phyloP scores from a whole-genome alignment of 1,139 yeast genomes.

The Candida smagusa region DNA sequence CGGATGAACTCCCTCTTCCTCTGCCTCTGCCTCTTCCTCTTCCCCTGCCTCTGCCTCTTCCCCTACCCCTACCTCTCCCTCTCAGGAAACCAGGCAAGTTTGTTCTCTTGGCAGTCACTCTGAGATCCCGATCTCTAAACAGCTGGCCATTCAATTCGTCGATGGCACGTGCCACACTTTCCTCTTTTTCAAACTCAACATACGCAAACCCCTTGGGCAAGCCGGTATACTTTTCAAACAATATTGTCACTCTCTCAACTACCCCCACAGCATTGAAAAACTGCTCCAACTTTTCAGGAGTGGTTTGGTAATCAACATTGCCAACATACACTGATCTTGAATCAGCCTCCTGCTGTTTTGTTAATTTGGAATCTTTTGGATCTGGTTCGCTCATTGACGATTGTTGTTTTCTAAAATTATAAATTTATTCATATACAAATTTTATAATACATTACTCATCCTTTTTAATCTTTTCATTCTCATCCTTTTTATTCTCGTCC shows the following conservation, averaged over 20 bases:
- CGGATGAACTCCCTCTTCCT: conserved; percentile 15
- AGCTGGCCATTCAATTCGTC: conserved; percentile 31
- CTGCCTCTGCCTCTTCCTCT: conserved; percentile 11
- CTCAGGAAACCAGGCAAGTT: conserved; percentile 34
- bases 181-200: conserved; percentile 32
- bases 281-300: conserved; percentile 42
- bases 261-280: conserved; percentile 34
- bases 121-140: conserved; percentile 36
- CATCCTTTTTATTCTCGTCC: background rate
- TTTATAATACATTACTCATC: background rate
- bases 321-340: conserved; percentile 41
- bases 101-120: conserved; percentile 38
- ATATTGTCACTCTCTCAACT: conserved; percentile 38
- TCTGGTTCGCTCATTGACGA: background rate
- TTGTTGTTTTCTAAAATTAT: background rate
- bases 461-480: background rate
- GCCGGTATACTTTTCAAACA: conserved; percentile 37
- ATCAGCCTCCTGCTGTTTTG: conserved; percentile 34
- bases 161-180: conserved; percentile 33
- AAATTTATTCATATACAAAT: background rate
- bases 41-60: conserved; percentile 18
- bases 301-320: conserved; percentile 40
- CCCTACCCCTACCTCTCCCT: conserved; percentile 15
- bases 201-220: conserved; percentile 48
- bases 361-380: conserved; percentile 11